These are phyloP conservation scores for Suhomyces pyralidae DNA, from an alignment of 805 yeast species.

Conservation along the genomic window DNA sequence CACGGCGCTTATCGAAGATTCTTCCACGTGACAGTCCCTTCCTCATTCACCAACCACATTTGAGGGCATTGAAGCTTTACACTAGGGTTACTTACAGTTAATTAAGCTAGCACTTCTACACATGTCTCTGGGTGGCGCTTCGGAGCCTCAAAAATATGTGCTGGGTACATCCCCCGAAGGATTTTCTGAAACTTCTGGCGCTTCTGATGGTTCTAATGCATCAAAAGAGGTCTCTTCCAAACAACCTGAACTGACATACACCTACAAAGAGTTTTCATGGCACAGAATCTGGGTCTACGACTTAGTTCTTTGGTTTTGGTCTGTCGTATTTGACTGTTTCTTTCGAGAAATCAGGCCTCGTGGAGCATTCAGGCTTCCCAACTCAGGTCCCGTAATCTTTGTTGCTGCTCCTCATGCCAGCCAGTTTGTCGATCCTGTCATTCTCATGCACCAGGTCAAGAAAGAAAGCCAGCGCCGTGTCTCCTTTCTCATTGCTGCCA, in stretches of 20 bases:
- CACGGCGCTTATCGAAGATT: neutral
- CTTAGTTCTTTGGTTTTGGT: conserved; percentile 34
- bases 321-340: conserved; percentile 54
- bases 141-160: neutral
- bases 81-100: no score
- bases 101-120: neutral
- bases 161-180: neutral
- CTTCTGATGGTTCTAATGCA: no score
- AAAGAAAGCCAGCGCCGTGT: conserved; percentile 64
- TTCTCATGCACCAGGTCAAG: conserved; percentile 79
- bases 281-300: conserved; percentile 30
- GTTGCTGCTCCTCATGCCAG: conserved; percentile 99
- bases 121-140: neutral
- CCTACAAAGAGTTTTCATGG: conserved; percentile 20
- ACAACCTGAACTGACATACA: no score
- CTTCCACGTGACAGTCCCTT: neutral
- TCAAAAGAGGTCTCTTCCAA: no score
- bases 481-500: conserved; percentile 82
- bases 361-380: conserved; percentile 73
- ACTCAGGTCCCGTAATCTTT: conserved; percentile 79
- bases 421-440: conserved; percentile 80
- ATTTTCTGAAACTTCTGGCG: no score
- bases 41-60: neutral
- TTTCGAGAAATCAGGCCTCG: conserved; percentile 87
- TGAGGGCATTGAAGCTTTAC: neutral